Base-by-base conservation (phyloP, 2,329 filamentous ascomycete species). In the Sarocladium oryzae region DNA sequence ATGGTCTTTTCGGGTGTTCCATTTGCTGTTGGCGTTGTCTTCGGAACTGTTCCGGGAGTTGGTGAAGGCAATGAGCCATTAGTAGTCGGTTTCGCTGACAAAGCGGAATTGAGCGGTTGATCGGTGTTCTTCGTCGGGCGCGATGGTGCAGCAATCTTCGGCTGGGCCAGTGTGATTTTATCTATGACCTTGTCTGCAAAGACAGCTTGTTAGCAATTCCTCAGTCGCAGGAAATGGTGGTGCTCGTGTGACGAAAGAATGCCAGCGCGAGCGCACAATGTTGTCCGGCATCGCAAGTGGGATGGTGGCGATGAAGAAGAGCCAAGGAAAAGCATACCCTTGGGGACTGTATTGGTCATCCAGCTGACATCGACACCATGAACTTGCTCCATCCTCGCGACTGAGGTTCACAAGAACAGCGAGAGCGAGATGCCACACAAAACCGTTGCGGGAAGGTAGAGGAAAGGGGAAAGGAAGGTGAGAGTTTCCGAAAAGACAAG, bases 331-430 rank as follows among this genome's bases (percentile, higher is more conserved):
- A 53, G 69, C 78, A 69, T 76, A 88, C 89, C 89, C 85, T 87
- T 90, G 56, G 84, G 82, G 60, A 85, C 82, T 64, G 88, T 86
- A 69, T 93, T 87, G 60, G 78, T 78, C 75, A 95, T 86, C 89
- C 89, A 95, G 69, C 86, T 90, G 63, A 95, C 89, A 70, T 95
- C 89, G 63, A 95, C 81, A 58, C 85, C 85, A 66, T 89, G 84
- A 57, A 88, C 81, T 60, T 86, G 84, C 70, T 92, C 88, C 88
- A 92, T 92, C 16, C 26, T 48, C 28, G 43, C 43, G 28, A 48
- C 21, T 23, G 43, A 32, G 18, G 28, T 13, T 18, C 15, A 33
- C 4, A 28, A 32, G 36, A 10, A 21, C 26, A 15, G 18, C 43
- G 33, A 43, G 21, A n/a, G 32, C 32, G 16, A 35, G 18, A 20